Evolutionary conservation across 805 yeast genomes (phyloP).

Genomic region (Ogataea zsoltii): DNA sequence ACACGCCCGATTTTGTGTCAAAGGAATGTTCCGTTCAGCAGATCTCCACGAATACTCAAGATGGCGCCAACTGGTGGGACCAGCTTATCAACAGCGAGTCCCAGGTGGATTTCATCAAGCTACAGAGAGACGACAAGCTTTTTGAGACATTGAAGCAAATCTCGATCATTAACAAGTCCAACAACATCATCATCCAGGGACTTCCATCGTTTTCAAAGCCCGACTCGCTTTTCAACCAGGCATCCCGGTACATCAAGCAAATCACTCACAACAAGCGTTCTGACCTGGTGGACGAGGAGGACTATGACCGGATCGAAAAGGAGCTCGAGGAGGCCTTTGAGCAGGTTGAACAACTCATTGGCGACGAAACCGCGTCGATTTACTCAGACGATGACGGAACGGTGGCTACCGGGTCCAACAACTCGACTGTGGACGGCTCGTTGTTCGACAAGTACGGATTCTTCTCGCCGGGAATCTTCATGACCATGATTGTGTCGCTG

Average conservation of each 20-base stretch:
- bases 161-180: constrained; percentile 11
- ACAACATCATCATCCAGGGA: constrained; percentile 35
- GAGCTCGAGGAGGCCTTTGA: constrained; percentile 34
- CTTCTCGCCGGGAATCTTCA: constrained; percentile 80
- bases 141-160: constrained; percentile 16
- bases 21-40: constrained; percentile 9
- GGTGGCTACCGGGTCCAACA: constrained; percentile 3
- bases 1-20: constrained; percentile 8
- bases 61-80: constrained; percentile 12
- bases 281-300: constrained; percentile 25
- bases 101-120: constrained; percentile 8
- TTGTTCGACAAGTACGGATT: constrained; percentile 67
- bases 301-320: constrained; percentile 28
- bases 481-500: constrained; percentile 66
- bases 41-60: neutral
- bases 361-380: constrained; percentile 27
- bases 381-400: constrained; percentile 13
- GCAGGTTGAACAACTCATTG: constrained; percentile 30
- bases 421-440: constrained; percentile 31
- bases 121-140: constrained; percentile 12
- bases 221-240: constrained; percentile 19
- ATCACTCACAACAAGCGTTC: constrained; percentile 16
- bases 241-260: constrained; percentile 18
- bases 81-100: neutral
- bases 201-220: constrained; percentile 27